A percentile compares a stretch with the other conserved stretches of the same genome.
Evolutionary conservation across 345 rosid species (phyloP).

Genomic region (Noccaea caerulescens): DNA sequence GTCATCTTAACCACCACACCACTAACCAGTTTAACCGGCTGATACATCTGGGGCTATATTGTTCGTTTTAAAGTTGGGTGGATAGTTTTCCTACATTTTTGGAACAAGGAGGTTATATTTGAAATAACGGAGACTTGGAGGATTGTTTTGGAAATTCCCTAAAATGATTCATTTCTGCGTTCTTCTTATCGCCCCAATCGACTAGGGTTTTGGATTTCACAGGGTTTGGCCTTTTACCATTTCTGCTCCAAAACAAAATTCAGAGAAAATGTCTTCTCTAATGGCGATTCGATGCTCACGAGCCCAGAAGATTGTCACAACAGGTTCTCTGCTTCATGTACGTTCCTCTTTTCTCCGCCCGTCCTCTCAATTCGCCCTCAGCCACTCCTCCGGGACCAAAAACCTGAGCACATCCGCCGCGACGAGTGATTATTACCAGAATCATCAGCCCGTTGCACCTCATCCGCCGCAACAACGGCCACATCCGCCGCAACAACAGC

Average conservation of each 20-base stretch:
- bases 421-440: constrained; percentile 46
- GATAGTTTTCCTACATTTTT: not conserved
- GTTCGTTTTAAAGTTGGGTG: not conserved
- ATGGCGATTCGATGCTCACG: constrained; percentile 51
- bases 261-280: constrained; percentile 56
- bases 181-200: not conserved
- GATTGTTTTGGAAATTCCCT: not conserved
- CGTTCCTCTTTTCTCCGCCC: constrained; percentile 38
- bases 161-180: not conserved
- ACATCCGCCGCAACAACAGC: constrained; percentile 35
- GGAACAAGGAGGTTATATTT: not conserved
- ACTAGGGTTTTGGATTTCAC: constrained; percentile 39
- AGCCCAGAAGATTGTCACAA: constrained; percentile 22
- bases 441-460: constrained; percentile 24
- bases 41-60: too few species aligned
- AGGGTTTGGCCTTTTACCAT: constrained; percentile 38
- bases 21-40: too few species aligned
- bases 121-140: not conserved
- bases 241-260: not conserved
- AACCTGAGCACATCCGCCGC: constrained; percentile 52
- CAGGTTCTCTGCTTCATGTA: constrained; percentile 46
- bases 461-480: constrained; percentile 40
- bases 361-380: constrained; percentile 26
- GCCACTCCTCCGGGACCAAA: constrained; percentile 12
- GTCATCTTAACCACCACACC: too few species aligned